Evolutionary conservation across 441 rosid species (phyloP), one percentile per base, ranked within the genome.

Genomic region (Euphorbia schlechtendalii): DNA sequence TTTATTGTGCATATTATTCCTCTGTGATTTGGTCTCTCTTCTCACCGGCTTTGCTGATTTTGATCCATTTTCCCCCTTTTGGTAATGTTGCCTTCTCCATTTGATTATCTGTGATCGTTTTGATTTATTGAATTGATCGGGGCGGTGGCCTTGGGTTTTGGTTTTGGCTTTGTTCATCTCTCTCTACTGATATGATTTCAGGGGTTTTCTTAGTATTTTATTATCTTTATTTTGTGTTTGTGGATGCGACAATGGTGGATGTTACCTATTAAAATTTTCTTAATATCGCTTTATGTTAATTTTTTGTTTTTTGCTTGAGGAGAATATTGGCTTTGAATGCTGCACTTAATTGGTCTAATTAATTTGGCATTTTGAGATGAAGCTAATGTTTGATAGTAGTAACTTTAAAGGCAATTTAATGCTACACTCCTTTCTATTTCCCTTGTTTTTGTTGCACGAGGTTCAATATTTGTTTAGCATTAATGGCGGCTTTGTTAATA

Each of bases 21-120:
- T 45, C 18, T 34, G 34, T 25, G 61, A 69, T 75, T 66, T 66
- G 74, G 85, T 83, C 68, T 69, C 83, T 74, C 45, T 65, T 65
- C 70, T 71, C 68, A 53, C 40, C 67, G 63, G 53, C 69, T 61
- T 71, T 58, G 40, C 67, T 73, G 56, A 20, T 67, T 78, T 74
- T 63, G 48, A 59, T 72, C 63, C 55, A 7, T 73, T 68, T 72
- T 69, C n/a, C n/a, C 40, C 63, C 41, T 75, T 55, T 67, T 71
- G 77, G 77, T 77, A 9, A 69, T 70, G 66, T 24, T 63, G 17
- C 68, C 67, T 63, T 41, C 62, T 55, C 59, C 72, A 21, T 65
- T 76, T 57, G 56, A 8, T 49, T 74, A 36, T 36, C 68, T 64
- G 73, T 59, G 72, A 72, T 9, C 7, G 49, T 18, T 4, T 57